These are phyloP conservation scores for Candida schatavii DNA, from an alignment of 805 yeast species.

Conservation along the genomic window DNA sequence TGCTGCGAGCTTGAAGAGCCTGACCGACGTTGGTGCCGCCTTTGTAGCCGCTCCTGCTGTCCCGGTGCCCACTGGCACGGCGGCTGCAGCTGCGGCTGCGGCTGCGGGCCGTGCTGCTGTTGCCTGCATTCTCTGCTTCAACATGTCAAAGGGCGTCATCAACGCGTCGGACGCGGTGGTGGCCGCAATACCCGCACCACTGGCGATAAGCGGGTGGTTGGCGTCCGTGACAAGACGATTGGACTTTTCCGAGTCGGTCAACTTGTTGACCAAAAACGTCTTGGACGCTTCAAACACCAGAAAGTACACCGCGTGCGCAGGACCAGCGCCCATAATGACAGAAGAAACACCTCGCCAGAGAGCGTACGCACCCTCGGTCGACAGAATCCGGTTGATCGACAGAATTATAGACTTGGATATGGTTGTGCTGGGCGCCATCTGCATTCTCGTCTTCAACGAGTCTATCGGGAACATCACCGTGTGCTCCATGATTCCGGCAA, in stretches of 20 bases:
- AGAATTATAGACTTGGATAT: conserved; percentile 48
- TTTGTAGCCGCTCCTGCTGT: conserved; percentile 7
- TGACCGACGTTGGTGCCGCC: conserved; percentile 19
- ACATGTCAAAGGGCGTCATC: conserved; percentile 96
- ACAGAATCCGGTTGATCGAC: conserved; percentile 71
- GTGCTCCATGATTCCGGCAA: conserved; percentile 99
- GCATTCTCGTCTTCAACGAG: conserved; percentile 96
- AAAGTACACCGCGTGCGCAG: conserved; percentile 96
- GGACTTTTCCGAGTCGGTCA: conserved; percentile 28
- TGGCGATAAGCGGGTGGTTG: conserved; percentile 79
- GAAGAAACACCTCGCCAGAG: conserved; percentile 94
- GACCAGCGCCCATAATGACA: conserved; percentile 96
- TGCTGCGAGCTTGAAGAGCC: conserved; percentile 37
- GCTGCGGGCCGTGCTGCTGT: conserved; percentile 8
- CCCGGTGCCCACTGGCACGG: conserved; percentile 6
- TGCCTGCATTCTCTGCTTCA: conserved; percentile 92
- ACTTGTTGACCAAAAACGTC: conserved; percentile 48
- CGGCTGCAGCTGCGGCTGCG: conserved; percentile 58
- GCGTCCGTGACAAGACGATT: conserved; percentile 54
- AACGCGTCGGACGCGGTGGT: conserved; percentile 92
- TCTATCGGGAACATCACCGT: conserved; percentile 96
- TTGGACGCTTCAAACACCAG: conserved; percentile 87
- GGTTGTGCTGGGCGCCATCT: conserved; percentile 39
- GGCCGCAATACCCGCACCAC: conserved; percentile 86
- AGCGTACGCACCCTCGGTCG: conserved; percentile 83